These are phyloP conservation scores for Cercospora zeina DNA, from an alignment of 2,329 filamentous ascomycete genomes.

Conservation along the genomic window DNA sequence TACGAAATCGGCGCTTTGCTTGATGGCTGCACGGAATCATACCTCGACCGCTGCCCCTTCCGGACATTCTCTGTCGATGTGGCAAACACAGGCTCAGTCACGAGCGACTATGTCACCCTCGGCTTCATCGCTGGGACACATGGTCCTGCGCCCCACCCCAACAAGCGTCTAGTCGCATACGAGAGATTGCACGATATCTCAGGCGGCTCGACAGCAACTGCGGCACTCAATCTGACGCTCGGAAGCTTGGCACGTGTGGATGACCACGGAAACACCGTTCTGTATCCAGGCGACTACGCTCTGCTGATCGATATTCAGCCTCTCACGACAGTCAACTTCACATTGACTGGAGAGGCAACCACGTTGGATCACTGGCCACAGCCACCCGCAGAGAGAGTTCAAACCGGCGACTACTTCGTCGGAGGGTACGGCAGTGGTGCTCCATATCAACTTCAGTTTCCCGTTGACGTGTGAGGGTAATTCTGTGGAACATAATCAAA, in stretches of 20 bases:
- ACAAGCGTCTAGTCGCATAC: slow-evolving; percentile 57
- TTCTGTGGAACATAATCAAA: neutral
- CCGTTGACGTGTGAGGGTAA: slow-evolving; percentile 4
- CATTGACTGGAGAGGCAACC: slow-evolving; percentile 48
- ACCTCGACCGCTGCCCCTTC: slow-evolving; percentile 50
- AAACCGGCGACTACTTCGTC: slow-evolving; percentile 37
- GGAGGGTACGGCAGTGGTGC: slow-evolving; percentile 34
- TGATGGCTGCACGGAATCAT: slow-evolving; percentile 40
- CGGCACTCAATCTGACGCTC: slow-evolving; percentile 48
- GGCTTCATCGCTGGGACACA: slow-evolving; percentile 53
- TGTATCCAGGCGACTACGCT: slow-evolving; percentile 57
- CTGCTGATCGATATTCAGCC: slow-evolving; percentile 51
- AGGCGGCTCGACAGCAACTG: slow-evolving; percentile 33
- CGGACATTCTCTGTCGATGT: slow-evolving; percentile 47
- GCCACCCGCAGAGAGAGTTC: slow-evolving; percentile 29
- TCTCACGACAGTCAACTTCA: slow-evolving; percentile 47
- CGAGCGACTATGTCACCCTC: slow-evolving; percentile 57
- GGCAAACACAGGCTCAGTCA: slow-evolving; percentile 50
- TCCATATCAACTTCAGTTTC: slow-evolving; percentile 21
- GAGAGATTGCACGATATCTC: slow-evolving; percentile 44
- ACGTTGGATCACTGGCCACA: slow-evolving; percentile 47
- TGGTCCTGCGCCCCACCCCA: slow-evolving; percentile 54
- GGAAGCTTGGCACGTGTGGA: slow-evolving; percentile 55
- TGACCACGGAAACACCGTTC: slow-evolving; percentile 51
- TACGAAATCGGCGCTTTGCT: slow-evolving; percentile 45